Evolutionary conservation across 192 early-diverging fungal genomes (phyloP), one percentile per base, ranked within the genome.

Genomic region (Podila epigama): DNA sequence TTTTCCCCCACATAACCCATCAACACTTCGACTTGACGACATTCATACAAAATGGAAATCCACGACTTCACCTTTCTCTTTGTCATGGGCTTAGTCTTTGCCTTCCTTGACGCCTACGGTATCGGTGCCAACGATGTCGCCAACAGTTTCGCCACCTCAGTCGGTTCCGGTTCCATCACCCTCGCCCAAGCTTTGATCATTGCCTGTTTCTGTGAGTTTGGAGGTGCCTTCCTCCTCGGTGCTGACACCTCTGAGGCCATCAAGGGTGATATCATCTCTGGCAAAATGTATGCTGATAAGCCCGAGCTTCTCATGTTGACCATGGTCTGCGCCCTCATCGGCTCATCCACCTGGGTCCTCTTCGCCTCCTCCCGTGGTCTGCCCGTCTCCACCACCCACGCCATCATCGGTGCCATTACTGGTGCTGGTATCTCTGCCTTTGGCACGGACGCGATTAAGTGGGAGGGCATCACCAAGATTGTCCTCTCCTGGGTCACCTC

Each of bases 111-210:
- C 66, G 91, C 90, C 39, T 92, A 84, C 59, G 89, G 91, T 37
- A 92, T 95, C 65, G 93, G 93, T 63, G 91, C 94, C 35, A 95
- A 95, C 73, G 94, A 95, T 82, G 93, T 96, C 31, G 92, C 94
- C 72, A 96, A 96, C 79, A 88, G 91, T 5, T 96, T 96, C 66
- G 90, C 93, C 29, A 93, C 91, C 33, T 93, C 93, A 29, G 91
- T 95, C 58, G 90, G 91, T 29, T 93, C 94, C 4, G 88, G 90
- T 16, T 91, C 94, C 15, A 70, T 96, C 22, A 92, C 89, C 15
- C 68, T 95, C 35, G 69, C 75, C 31, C 92, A 94, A 68, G 94
- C 93, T 11, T 84, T 84, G 62, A 70, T 85, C 31, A 92, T 95
- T 68, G 94, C 94, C 55, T 64, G 90, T 60, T 95, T 96, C 67